Evolutionary conservation across 2,329 filamentous ascomycete species (phyloP), one percentile per base, ranked within the genome.

Genomic region (Fusarium euwallaceae): DNA sequence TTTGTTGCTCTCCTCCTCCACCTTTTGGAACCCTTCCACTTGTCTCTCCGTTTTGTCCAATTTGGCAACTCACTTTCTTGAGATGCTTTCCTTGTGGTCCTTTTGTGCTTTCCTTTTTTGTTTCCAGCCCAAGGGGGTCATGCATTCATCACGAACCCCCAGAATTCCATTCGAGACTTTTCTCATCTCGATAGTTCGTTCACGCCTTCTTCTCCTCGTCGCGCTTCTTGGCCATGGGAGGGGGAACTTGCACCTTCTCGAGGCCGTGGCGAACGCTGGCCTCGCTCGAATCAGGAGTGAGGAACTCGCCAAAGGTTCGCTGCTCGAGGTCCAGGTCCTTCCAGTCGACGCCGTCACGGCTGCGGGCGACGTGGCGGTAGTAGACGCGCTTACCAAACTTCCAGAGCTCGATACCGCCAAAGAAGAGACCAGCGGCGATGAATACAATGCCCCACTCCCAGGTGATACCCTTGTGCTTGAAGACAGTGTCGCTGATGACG

Each of bases 371-470:
- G 14, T 76, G 76, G 29, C 83, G 77, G 77, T 82, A 83, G 74
- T 79, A 85, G 37, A 85, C 78, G 9, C 90, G 83, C 85, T 92
- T 92, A 27, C 67, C 83, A 80, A 84, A 89, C 80, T 92, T 92
- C 89, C 89, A 92, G 10, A 79, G 72, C 81, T 92, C 90, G 3
- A 90, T 84, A 36, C 90, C 90, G 0, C 82, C 78, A 73, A 92
- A 90, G 84, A 92, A 92, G 27, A 92, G 76, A 1, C 84, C 78
- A 0, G 88, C 84, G 6, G 83, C 85, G 56, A 90, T 80, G 68
- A 92, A 88, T 5, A 91, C 88, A 45, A 92, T 87, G 6, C 80
- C 88, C 90, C 90, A 92, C 79, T 92, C 90, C 90, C 90, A 92
- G 34, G 82, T 84, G 66, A 92, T 92, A 9, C 86, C 88, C 34